Conservation (phyloP, 805 yeast genomes). For the Spathaspora arborariae region DNA sequence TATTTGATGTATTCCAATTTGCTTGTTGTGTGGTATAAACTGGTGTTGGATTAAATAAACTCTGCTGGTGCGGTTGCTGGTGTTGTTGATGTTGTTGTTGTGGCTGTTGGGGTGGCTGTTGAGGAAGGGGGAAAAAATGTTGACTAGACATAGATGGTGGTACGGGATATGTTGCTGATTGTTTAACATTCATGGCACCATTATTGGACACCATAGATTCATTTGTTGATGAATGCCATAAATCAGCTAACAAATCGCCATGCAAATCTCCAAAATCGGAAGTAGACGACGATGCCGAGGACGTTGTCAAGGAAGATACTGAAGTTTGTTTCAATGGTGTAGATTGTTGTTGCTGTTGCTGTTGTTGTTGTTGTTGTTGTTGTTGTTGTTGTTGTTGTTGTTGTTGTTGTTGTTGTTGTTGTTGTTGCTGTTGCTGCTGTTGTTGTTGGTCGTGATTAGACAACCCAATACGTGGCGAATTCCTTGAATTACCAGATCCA, state of each 20-base stretch:
- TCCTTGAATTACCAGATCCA: slow-evolving; percentile 1
- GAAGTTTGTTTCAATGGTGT: slow-evolving; percentile 3
- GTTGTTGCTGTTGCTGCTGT: neutral
- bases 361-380: slow-evolving; percentile 1
- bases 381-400: neutral
- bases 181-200: neutral
- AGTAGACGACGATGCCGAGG: slow-evolving; percentile 9
- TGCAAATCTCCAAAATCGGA: slow-evolving; percentile 12
- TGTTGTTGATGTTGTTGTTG: neutral
- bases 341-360: neutral
- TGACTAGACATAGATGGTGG: neutral
- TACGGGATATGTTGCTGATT: neutral
- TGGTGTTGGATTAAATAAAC: slow-evolving; percentile 1
- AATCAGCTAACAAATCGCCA: slow-evolving; percentile 16
- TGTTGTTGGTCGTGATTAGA: slow-evolving; percentile 1
- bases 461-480: neutral
- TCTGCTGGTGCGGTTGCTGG: neutral
- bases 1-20: slow-evolving; percentile 1
- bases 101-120: neutral
- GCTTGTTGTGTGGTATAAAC: neutral
- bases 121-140: no score
- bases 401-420: neutral
- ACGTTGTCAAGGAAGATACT: slow-evolving; percentile 4
- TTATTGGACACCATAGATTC: slow-evolving; percentile 6
- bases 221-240: slow-evolving; percentile 15